Conservation (phyloP, 257 asterid genomes). For the Solanum gandarillasii region DNA sequence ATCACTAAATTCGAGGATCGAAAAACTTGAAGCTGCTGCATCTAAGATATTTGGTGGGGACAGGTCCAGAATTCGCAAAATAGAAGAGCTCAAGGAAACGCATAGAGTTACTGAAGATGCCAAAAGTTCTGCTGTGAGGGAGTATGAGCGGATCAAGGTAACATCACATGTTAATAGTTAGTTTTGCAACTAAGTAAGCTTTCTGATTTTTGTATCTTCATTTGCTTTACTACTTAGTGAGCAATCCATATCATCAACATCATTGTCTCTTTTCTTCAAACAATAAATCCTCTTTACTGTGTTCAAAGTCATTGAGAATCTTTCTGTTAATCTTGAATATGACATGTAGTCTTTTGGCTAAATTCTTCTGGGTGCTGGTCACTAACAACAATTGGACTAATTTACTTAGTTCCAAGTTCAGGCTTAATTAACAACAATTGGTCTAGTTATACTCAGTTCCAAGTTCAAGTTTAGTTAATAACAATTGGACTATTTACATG, state of each 20-base stretch:
- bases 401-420: background rate
- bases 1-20: constrained; percentile 62
- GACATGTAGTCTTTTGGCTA: background rate
- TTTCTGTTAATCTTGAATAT: background rate
- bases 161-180: constrained; percentile 1
- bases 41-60: constrained; percentile 97
- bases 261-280: background rate
- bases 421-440: background rate
- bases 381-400: background rate
- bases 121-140: constrained; percentile 58
- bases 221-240: background rate
- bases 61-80: constrained; percentile 70
- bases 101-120: constrained; percentile 72
- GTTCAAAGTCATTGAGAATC: background rate
- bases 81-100: constrained; percentile 83
- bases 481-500: background rate
- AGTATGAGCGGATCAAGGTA: constrained; percentile 86
- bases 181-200: background rate
- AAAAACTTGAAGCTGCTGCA: constrained; percentile 89
- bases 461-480: background rate
- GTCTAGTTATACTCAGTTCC: background rate
- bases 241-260: background rate
- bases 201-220: background rate
- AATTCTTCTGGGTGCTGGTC: background rate
- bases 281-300: background rate